These are phyloP conservation scores for Nemania sp. DNA, from an alignment of 2,329 filamentous ascomycete species.

Conservation along the genomic window DNA sequence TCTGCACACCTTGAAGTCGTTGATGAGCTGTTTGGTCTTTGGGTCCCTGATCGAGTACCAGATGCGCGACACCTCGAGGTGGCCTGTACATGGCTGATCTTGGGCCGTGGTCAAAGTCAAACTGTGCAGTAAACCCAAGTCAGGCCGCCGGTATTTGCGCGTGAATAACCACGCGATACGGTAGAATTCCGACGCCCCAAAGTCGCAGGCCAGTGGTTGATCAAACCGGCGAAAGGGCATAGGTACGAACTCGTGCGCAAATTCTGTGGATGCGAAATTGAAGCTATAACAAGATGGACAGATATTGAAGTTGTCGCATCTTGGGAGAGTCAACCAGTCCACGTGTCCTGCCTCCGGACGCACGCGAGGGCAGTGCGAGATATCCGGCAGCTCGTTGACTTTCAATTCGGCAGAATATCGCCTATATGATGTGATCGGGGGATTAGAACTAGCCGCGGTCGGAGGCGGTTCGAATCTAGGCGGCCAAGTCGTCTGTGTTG, in stretches of 20 bases:
- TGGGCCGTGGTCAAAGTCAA: slow-evolving; percentile 66
- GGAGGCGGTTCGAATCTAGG: slow-evolving; percentile 48
- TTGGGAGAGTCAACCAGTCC: slow-evolving; percentile 81
- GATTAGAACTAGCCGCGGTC: slow-evolving; percentile 42
- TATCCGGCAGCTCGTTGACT: slow-evolving; percentile 47
- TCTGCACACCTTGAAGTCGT: slow-evolving; percentile 75
- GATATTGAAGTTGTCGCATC: slow-evolving; percentile 73
- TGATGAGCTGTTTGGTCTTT: slow-evolving; percentile 63
- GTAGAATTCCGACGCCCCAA: slow-evolving; percentile 78
- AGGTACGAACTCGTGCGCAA: slow-evolving; percentile 66
- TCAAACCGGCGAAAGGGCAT: slow-evolving; percentile 61
- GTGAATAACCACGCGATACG: slow-evolving; percentile 83
- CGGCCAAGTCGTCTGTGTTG: slow-evolving; percentile 47
- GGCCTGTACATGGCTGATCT: slow-evolving; percentile 61
- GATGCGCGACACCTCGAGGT: slow-evolving; percentile 56
- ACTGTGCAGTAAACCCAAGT: slow-evolving; percentile 69
- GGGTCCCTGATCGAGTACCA: slow-evolving; percentile 81
- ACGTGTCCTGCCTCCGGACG: slow-evolving; percentile 63
- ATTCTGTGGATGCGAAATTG: slow-evolving; percentile 70
- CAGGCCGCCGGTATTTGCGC: slow-evolving; percentile 66
- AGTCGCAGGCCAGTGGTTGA: slow-evolving; percentile 70
- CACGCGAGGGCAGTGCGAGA: slow-evolving; percentile 72
- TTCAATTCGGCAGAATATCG: slow-evolving; percentile 58
- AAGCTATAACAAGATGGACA: slow-evolving; percentile 78
- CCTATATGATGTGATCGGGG: slow-evolving; percentile 51